Base-by-base conservation (phyloP, 768 basidiomycete genomes). In the Suillus clintonianus region DNA sequence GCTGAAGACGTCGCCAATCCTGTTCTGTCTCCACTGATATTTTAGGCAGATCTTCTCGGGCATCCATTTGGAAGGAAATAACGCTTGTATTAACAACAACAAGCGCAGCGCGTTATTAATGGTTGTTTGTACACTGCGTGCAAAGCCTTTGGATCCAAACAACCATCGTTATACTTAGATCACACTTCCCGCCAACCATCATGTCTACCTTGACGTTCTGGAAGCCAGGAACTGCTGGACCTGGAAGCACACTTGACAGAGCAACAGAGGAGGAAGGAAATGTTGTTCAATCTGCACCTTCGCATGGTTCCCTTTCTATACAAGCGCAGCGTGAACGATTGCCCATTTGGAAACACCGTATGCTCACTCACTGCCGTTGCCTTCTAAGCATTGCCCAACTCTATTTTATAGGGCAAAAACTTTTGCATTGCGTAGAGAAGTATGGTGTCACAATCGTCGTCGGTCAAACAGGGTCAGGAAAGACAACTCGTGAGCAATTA, bases 391-490 rank as follows among this genome's bases (percentile, higher is more conserved):
- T 39, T 59, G 39, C 39, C 45, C 43, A 6, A 56, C 24, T 56
- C 27, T 17, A 32, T 41, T 27, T 22, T 53, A 34, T 72, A 96
- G 94, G 88, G 59, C 83, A 93, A 51, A 89, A 88, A 65, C 79
- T 99, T 3, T 77, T 99, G 9, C 91, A 93, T 70, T 89, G 89
- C 63, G 77, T 98, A 30, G 97, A 99, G 78, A 88, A 85, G 60
- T 84, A 90, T 71, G 90, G 90, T 5, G 90, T 95, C 10, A 83
- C 89, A 2, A 93, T 98, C 57, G 89, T 99, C 6, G 92, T 97
- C 10, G 97, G 92, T 10, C 92, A 98, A 71, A 99, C 97, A 0
- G 97, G 97, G 3, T 97, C 93, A 63, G 97, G 97, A 53, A 99
- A 99, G 79, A 97, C 95, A 8, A 99, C 97, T 67, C 97, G 95